These are phyloP conservation scores for Moesziomyces parantarcticus DNA, from an alignment of 1,284 basidiomycete genomes.

Conservation along the genomic window DNA sequence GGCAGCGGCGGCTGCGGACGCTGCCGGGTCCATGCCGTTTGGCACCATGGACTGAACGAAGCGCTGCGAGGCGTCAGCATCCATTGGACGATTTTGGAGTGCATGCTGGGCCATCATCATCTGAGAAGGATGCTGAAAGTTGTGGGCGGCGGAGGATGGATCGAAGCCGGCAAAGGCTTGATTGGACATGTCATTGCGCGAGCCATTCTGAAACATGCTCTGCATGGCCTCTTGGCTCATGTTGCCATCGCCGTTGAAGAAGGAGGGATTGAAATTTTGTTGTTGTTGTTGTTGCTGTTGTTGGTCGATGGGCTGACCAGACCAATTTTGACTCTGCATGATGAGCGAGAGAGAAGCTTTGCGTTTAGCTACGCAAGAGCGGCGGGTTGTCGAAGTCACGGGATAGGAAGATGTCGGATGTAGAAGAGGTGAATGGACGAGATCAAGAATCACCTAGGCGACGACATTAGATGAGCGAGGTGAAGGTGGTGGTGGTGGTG, in stretches of 20 bases:
- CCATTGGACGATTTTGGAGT: conserved; percentile 8
- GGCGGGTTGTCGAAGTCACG: conserved; percentile 1
- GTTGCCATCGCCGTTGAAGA: conserved; percentile 33
- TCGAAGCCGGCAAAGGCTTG: conserved; percentile 25
- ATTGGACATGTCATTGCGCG: conserved; percentile 15
- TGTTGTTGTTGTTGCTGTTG: conserved; percentile 23
- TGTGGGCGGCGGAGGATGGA: conserved; percentile 13
- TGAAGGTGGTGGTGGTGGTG: neutral
- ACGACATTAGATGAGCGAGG: neutral
- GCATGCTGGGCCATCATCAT: conserved; percentile 40
- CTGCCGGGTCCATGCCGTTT: conserved; percentile 31
- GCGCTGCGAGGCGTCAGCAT: conserved; percentile 21
- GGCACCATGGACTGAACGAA: conserved; percentile 14
- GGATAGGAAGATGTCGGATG: neutral
- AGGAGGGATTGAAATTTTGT: conserved; percentile 27
- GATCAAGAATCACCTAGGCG: neutral
- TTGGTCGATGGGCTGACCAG: conserved; percentile 18
- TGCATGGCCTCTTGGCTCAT: conserved; percentile 44
- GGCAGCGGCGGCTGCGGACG: conserved; percentile 48
- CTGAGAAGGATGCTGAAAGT: conserved; percentile 27
- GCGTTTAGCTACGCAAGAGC: neutral
- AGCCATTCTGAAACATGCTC: conserved; percentile 26
- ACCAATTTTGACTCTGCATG: conserved; percentile 45
- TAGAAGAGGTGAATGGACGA: neutral
- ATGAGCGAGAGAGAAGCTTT: neutral